Evolutionary conservation across 768 basidiomycete genomes (phyloP).

Genomic region (Termitomyces sp.): DNA sequence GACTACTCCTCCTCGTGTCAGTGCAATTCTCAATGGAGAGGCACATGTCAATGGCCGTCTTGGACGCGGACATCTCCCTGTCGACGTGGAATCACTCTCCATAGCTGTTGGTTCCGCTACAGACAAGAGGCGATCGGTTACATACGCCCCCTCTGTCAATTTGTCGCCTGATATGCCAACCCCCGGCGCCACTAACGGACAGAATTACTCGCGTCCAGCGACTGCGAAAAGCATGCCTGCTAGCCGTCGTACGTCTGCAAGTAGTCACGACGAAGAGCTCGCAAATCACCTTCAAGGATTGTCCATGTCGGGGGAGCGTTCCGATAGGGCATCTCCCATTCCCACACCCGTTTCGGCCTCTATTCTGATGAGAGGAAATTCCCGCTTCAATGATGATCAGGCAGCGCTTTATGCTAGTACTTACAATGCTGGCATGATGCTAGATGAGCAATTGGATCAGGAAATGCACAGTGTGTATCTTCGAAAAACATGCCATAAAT

Average conservation of each 20-base stretch:
- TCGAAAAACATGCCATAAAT: not conserved
- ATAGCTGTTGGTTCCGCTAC: slow-evolving; percentile 64
- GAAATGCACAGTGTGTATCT: slow-evolving; percentile 83
- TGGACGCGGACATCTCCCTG: slow-evolving; percentile 43
- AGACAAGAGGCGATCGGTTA: slow-evolving; percentile 86
- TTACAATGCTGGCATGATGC: slow-evolving; percentile 85
- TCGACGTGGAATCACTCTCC: slow-evolving; percentile 62
- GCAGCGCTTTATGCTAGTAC: slow-evolving; percentile 55
- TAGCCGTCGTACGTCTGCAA: slow-evolving; percentile 85
- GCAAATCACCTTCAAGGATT: slow-evolving; percentile 73
- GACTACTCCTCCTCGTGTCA: slow-evolving; percentile 82
- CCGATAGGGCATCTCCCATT: slow-evolving; percentile 52
- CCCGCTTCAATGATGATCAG: slow-evolving; percentile 57
- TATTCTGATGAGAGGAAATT: slow-evolving; percentile 46
- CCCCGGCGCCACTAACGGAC: slow-evolving; percentile 40
- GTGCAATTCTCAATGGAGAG: slow-evolving; percentile 64
- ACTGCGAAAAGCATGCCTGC: slow-evolving; percentile 94
- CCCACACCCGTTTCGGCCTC: slow-evolving; percentile 51
- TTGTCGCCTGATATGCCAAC: slow-evolving; percentile 65
- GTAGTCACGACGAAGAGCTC: slow-evolving; percentile 81
- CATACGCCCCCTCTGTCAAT: slow-evolving; percentile 76
- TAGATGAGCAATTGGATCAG: slow-evolving; percentile 90
- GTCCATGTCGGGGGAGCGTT: slow-evolving; percentile 62
- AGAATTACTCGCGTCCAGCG: slow-evolving; percentile 57
- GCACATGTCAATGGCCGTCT: slow-evolving; percentile 37